Conservation (phyloP, 2,329 filamentous ascomycete genomes). For the Curvularia eragrostidis region DNA sequence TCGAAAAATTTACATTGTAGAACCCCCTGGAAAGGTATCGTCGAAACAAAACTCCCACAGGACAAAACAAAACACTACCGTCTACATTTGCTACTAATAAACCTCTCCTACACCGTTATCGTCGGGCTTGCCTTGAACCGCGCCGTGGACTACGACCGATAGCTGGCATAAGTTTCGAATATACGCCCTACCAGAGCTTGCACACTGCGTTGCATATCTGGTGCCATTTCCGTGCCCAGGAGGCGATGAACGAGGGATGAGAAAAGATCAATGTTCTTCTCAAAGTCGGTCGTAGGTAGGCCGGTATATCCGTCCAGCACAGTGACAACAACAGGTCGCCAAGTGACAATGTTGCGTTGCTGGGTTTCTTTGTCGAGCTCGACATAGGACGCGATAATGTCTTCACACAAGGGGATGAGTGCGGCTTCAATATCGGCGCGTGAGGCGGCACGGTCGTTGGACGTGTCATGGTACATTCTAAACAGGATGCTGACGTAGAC, state of each 20-base stretch:
- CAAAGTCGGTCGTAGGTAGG: conserved; percentile 82
- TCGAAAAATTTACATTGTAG: not conserved
- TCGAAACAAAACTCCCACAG: not conserved
- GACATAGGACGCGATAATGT: conserved; percentile 88
- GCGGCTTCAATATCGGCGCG: conserved; percentile 87
- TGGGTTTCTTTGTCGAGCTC: conserved; percentile 93
- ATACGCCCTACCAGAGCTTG: conserved; percentile 80
- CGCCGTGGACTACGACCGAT: conserved; percentile 29
- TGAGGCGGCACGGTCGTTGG: conserved; percentile 79
- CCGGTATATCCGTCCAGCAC: conserved; percentile 91
- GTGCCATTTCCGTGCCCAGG: conserved; percentile 78
- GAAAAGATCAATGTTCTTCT: conserved; percentile 79
- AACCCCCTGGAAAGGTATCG: not conserved
- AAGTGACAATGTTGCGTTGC: conserved; percentile 94
- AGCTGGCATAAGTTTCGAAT: conserved; percentile 65
- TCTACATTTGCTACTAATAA: conserved; percentile 14
- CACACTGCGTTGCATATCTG: conserved; percentile 79
- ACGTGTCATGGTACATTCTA: conserved; percentile 93
- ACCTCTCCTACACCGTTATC: conserved; percentile 14
- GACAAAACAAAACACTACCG: conserved; percentile 9
- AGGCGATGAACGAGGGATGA: conserved; percentile 87
- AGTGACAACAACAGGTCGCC: conserved; percentile 95
- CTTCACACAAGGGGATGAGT: conserved; percentile 90
- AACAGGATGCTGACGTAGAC: conserved; percentile 97
- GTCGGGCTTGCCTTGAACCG: conserved; percentile 32